A percentile compares a stretch with the other conserved stretches of the same genome.
Evolutionary conservation across 2,329 filamentous ascomycete species (phyloP).

Genomic region (Colletotrichum musicola): DNA sequence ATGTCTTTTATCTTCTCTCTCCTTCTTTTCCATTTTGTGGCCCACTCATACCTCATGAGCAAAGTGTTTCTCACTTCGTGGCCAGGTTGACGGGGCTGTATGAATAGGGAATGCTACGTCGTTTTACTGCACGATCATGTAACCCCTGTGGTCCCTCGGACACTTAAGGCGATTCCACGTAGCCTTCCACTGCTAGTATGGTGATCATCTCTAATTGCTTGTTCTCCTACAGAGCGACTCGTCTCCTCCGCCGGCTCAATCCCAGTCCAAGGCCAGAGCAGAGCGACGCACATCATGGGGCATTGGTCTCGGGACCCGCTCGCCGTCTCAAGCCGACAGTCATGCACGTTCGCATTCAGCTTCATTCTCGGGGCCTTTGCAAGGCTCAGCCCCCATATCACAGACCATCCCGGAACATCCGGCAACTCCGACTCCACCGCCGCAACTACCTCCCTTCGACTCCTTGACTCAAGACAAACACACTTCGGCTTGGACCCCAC

Average conservation of each 20-base stretch:
- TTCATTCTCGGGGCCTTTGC: slow-evolving; percentile 27
- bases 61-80: slow-evolving; percentile 42
- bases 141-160: slow-evolving; percentile 39
- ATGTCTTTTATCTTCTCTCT: slow-evolving; percentile 35
- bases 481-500: slow-evolving; percentile 39
- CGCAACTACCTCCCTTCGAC: slow-evolving; percentile 40
- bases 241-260: slow-evolving; percentile 50
- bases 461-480: slow-evolving; percentile 39
- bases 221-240: slow-evolving; percentile 53
- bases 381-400: slow-evolving; percentile 16
- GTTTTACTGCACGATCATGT: slow-evolving; percentile 45
- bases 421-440: slow-evolving; percentile 34
- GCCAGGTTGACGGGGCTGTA: slow-evolving; percentile 51
- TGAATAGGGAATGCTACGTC: slow-evolving; percentile 58
- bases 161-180: slow-evolving; percentile 31
- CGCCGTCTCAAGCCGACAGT: slow-evolving; percentile 44
- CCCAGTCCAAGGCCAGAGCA: slow-evolving; percentile 52
- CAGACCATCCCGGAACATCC: slow-evolving; percentile 36
- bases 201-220: slow-evolving; percentile 42
- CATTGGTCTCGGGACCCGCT: slow-evolving; percentile 51
- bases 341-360: slow-evolving; percentile 27
- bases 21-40: slow-evolving; percentile 40
- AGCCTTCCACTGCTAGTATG: slow-evolving; percentile 21
- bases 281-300: slow-evolving; percentile 61
- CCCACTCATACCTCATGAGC: slow-evolving; percentile 25